Evolutionary conservation across 305 asterid species (phyloP).

Genomic region (Fraxinus xanthoxyloides): DNA sequence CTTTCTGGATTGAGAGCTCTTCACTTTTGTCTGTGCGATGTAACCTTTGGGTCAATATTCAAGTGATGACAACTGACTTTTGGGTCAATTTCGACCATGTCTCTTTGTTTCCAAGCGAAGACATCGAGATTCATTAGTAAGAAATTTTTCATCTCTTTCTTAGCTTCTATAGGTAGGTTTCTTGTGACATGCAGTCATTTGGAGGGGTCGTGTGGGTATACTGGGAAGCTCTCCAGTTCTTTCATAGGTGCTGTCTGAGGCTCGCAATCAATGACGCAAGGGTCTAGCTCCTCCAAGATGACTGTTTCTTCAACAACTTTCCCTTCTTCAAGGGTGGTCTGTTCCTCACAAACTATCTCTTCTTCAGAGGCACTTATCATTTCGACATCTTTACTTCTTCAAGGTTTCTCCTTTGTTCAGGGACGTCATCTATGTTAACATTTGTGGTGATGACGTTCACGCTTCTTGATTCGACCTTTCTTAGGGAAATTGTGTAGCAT

Average conservation of each 20-base stretch:
- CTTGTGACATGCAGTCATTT: background rate
- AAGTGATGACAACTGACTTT: background rate
- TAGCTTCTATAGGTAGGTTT: background rate
- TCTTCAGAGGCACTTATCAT: too few relatives aligned
- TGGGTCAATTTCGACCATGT: background rate
- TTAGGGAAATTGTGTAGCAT: background rate
- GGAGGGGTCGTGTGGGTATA: background rate
- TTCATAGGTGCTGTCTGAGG: background rate
- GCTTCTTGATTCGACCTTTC: background rate
- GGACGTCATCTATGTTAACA: background rate
- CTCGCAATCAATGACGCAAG: background rate
- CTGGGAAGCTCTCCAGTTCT: background rate
- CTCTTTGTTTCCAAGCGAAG: background rate
- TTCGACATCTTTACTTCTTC: background rate
- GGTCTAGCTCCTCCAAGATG: background rate
- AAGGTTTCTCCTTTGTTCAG: background rate
- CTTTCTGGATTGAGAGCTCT: too few relatives aligned
- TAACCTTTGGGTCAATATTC: background rate
- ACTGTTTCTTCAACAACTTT: background rate
- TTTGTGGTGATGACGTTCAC: background rate
- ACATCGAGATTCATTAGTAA: background rate
- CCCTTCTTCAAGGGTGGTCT: background rate
- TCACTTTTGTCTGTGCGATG: too few relatives aligned
- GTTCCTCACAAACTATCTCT: background rate
- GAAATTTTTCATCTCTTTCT: background rate